A percentile compares a stretch with the other conserved stretches of the same genome.
These are phyloP conservation scores for Amoebophrya sp. DNA, from an alignment of 169 alveolate species.

Conservation along the genomic window DNA sequence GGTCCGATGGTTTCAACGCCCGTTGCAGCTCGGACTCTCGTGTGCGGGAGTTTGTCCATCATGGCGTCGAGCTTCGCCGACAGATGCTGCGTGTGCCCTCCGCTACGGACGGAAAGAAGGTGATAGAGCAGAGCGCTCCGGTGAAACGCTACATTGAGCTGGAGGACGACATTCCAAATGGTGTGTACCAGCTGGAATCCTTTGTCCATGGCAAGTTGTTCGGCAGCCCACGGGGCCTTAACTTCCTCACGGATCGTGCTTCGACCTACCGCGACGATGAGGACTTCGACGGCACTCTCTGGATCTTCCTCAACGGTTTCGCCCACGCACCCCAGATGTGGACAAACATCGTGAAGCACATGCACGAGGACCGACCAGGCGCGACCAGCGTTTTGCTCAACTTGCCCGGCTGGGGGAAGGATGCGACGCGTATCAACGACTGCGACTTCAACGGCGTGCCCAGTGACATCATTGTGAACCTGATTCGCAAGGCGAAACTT, in stretches of 20 bases:
- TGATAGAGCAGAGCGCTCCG: too few species aligned
- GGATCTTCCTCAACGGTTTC: background rate
- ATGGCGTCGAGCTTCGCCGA: background rate
- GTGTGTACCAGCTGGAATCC: too few species aligned
- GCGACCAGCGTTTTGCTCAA: background rate
- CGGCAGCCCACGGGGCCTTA: too few species aligned
- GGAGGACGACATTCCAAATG: too few species aligned
- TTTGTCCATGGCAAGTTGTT: background rate
- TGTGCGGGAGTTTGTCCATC: background rate
- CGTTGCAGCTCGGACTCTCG: background rate
- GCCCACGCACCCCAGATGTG: background rate
- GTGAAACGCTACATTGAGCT: too few species aligned
- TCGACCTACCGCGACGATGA: background rate
- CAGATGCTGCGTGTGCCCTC: background rate
- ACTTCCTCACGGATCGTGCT: background rate
- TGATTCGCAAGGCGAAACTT: background rate
- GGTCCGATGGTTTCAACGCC: background rate
- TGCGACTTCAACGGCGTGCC: background rate
- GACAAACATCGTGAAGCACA: background rate
- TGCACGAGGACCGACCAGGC: background rate
- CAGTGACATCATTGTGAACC: background rate
- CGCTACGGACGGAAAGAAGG: background rate
- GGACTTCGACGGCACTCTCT: background rate
- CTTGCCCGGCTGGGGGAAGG: slow-evolving; percentile 20
- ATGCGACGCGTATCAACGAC: background rate